Conservation (phyloP, 768 basidiomycete genomes). For the Lactarius indigo region DNA sequence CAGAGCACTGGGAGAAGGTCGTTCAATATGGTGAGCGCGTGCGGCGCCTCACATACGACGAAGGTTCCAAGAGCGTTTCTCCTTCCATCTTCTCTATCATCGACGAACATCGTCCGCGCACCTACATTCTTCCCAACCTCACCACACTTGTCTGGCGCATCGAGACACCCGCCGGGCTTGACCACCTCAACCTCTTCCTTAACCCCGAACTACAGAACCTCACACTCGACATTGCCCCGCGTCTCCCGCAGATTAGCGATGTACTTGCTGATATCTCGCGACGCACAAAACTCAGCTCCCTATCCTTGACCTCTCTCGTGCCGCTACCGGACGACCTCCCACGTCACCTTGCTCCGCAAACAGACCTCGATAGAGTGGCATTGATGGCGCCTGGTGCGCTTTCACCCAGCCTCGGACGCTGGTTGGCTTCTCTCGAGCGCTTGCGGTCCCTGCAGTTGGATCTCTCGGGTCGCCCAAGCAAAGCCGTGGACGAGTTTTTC, state of each 20-base stretch:
- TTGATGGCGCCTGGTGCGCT: conserved; percentile 75
- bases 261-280: conserved; percentile 64
- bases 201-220: conserved; percentile 58
- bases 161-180: conserved; percentile 61
- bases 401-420: conserved; percentile 64
- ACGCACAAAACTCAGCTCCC: conserved; percentile 58
- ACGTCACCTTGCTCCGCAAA: conserved; percentile 57
- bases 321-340: conserved; percentile 70
- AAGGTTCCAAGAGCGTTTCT: conserved; percentile 59
- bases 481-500: conserved; percentile 79
- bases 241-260: conserved; percentile 51
- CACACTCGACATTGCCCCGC: conserved; percentile 59
- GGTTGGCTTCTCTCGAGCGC: conserved; percentile 61
- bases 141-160: conserved; percentile 69
- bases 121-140: conserved; percentile 67
- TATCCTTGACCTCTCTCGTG: conserved; percentile 68
- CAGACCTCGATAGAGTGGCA: conserved; percentile 54
- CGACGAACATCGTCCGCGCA: conserved; percentile 57
- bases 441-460: conserved; percentile 68
- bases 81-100: conserved; percentile 64
- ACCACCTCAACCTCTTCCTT: conserved; percentile 62
- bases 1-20: conserved; percentile 66
- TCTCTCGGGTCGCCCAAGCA: conserved; percentile 60
- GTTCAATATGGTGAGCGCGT: conserved; percentile 67
- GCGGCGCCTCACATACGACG: conserved; percentile 65